Conservation (phyloP, 2,329 filamentous ascomycete genomes). For the Penicillium hordei region DNA sequence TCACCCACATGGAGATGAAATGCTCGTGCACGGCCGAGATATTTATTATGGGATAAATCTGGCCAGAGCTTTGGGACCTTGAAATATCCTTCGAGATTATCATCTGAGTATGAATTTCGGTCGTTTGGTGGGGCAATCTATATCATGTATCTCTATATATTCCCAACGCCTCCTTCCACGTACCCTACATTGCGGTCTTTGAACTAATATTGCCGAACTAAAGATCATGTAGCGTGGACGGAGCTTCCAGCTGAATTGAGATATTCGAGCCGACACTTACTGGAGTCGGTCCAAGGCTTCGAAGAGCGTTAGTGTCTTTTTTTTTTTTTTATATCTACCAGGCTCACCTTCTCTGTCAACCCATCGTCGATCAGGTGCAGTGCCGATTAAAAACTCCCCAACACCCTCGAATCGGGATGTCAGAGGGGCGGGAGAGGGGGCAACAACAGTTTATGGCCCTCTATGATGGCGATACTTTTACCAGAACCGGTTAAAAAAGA, state of each 20-base stretch:
- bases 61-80: constrained; percentile 1
- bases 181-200: constrained; percentile 1
- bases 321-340: constrained; percentile 7
- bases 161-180: no score
- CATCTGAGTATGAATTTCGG: not conserved
- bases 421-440: not conserved
- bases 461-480: not conserved
- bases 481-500: not conserved
- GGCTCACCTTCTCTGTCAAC: constrained; percentile 21
- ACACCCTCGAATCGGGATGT: not conserved
- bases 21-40: constrained; percentile 4
- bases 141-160: not conserved
- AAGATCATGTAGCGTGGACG: not conserved
- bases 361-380: constrained; percentile 23
- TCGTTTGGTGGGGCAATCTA: not conserved
- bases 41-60: not conserved
- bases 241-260: not conserved
- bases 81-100: not conserved
- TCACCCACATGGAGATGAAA: constrained; percentile 19
- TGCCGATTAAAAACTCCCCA: not conserved
- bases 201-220: not conserved
- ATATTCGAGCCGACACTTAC: not conserved
- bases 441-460: not conserved
- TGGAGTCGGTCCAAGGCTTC: constrained; percentile 14
- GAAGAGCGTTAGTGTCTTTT: constrained; percentile 1